A percentile compares a stretch with the other conserved stretches of the same genome.
Evolutionary conservation across 164 flowering plant genomes (phyloP).

Genomic region (Nymphaea colorata): DNA sequence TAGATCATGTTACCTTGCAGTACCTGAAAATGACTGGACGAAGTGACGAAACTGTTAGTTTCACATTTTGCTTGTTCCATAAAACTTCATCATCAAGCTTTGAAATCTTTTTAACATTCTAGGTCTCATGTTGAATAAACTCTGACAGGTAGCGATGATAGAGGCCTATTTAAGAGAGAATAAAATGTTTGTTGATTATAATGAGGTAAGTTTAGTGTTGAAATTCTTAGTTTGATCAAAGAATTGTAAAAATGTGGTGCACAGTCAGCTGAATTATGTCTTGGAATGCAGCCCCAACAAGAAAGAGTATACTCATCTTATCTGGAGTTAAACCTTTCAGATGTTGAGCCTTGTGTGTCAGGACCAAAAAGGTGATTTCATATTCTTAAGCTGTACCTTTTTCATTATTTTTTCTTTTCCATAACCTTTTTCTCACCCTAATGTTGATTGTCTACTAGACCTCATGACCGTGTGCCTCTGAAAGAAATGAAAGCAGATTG

Average conservation of each 20-base stretch:
- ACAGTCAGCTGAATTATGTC: neutral
- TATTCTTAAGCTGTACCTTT: neutral
- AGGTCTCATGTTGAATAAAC: too few species aligned
- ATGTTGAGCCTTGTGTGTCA: slow-evolving; percentile 87
- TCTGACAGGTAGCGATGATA: slow-evolving; percentile 58
- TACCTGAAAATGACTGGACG: slow-evolving; percentile 87
- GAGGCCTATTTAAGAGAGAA: slow-evolving; percentile 84
- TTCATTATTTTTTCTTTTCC: neutral
- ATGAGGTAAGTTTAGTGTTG: slow-evolving; percentile 28
- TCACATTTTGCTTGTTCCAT: too few species aligned
- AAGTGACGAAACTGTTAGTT: slow-evolving; percentile 82
- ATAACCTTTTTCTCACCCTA: neutral
- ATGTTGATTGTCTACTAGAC: slow-evolving; percentile 27
- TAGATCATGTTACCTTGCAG: slow-evolving; percentile 83
- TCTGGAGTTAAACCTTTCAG: slow-evolving; percentile 50
- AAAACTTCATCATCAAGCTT: too few species aligned
- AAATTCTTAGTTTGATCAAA: neutral
- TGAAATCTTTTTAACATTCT: too few species aligned
- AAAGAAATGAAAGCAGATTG: slow-evolving; percentile 91
- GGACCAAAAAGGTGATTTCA: slow-evolving; percentile 74
- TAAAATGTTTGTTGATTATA: slow-evolving; percentile 82
- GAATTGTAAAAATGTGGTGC: neutral
- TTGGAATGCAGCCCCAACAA: slow-evolving; percentile 48
- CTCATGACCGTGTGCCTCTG: slow-evolving; percentile 83
- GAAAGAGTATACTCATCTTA: slow-evolving; percentile 80